phyloP scores from a whole-genome alignment of 345 rosid genomes.

The Acer yangbiense region DNA sequence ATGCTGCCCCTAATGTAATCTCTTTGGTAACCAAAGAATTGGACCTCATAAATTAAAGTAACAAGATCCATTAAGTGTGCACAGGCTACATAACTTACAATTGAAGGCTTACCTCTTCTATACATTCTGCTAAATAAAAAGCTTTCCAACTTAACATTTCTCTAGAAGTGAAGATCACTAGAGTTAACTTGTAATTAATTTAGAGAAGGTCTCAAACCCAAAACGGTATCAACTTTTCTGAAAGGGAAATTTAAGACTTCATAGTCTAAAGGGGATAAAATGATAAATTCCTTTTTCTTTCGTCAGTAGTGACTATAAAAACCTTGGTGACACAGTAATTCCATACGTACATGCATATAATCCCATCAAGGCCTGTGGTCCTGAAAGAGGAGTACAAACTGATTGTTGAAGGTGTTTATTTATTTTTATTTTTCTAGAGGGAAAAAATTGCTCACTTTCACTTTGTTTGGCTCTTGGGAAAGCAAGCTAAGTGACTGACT shows the following conservation, averaged over 20 bases:
- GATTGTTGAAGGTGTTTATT: not conserved
- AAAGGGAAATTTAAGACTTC: not conserved
- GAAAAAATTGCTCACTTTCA: not conserved
- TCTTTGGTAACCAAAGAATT: not conserved
- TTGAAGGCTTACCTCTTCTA: conserved; percentile 9
- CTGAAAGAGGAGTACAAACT: not conserved
- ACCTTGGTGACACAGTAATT: not conserved
- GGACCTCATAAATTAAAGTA: not conserved
- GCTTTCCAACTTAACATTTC: not conserved
- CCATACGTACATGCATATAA: not conserved
- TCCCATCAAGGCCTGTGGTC: not conserved
- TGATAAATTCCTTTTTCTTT: not conserved
- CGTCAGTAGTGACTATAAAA: not conserved
- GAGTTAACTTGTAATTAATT: not conserved
- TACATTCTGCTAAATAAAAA: not conserved
- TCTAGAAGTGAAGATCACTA: not conserved
- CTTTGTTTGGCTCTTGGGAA: not conserved
- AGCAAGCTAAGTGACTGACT: not conserved
- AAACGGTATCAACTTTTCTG: not conserved
- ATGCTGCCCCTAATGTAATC: not conserved
- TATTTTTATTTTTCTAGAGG: not conserved
- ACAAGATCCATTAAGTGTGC: not conserved
- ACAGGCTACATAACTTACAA: not conserved
- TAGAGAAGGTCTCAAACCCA: conserved; percentile 2
- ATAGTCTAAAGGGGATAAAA: not conserved